Evolutionary conservation across 164 flowering plant species (phyloP), one percentile per base, ranked within the genome.

Genomic region (Berberis vulgaris): DNA sequence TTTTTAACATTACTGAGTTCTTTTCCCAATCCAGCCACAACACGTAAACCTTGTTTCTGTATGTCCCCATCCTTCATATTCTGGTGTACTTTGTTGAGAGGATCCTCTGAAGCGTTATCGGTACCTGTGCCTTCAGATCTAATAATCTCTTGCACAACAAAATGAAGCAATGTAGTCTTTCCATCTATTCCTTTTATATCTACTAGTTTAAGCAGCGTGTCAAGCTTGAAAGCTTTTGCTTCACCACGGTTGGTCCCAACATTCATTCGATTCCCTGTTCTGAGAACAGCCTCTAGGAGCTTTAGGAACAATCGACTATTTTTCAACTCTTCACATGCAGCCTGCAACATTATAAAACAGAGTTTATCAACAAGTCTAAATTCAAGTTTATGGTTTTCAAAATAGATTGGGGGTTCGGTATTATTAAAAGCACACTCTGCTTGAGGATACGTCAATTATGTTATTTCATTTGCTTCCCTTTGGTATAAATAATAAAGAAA

Each of bases 101-200:
- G 72, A 68, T 65, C 78, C 60, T 78, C 77, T 47, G 57, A 61
- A 45, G 73, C 62, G 49, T 75, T 57, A 53, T 78, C 79, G 50
- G 81, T 58, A 63, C 63, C 76, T 41, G 73, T 49, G 38, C 85
- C 91, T 74, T 87, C 96, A 26, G 96, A 83, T 70, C 93, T 78
- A 55, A 84, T 83, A 44, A 94, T 91, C 80, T 94, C 97, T 80
- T 94, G 99, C 43, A 94, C 99, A 53, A 94, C 99, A 76, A 94
- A 94, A 71, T 94, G 99, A 4, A 94, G 97, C 66, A 94, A 72
- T 52, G 99, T 94, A 39, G 99, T 94, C 70, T 91, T 89, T 49
- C 99, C 99, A 75, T 94, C 99, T 7, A 87, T 85, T 56, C 96
- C 99, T 71, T 94, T 91, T 68, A 94, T 76, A 69, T 94, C 99